Conservation (phyloP, 257 asterid genomes). For the Sherardia arvensis region DNA sequence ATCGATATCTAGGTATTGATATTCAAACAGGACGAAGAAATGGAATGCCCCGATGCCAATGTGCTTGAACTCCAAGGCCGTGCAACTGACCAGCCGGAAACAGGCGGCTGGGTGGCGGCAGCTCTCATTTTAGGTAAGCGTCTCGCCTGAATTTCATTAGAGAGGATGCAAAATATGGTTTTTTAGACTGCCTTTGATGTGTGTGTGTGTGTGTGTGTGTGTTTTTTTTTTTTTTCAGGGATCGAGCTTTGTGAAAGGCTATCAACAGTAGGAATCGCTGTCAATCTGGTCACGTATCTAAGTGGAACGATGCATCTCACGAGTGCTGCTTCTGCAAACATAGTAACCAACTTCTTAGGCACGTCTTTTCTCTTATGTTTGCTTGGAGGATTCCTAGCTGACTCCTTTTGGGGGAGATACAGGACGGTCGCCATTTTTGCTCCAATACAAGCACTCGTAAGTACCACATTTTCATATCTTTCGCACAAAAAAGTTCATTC, state of each 20-base stretch:
- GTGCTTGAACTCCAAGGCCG: background rate
- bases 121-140: constrained; percentile 1
- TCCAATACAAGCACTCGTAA: constrained; percentile 1
- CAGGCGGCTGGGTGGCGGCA: constrained; percentile 6
- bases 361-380: constrained; percentile 4
- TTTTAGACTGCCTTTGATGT: background rate
- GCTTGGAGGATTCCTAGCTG: constrained; percentile 6
- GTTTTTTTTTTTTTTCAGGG: constrained; percentile 1
- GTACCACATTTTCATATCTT: background rate
- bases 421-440: background rate
- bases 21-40: background rate
- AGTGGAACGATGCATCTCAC: constrained; percentile 1
- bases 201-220: background rate
- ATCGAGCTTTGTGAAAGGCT: constrained; percentile 5
- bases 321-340: constrained; percentile 4
- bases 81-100: background rate
- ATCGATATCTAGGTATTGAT: background rate
- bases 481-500: background rate
- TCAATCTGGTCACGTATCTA: constrained; percentile 4
- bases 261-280: constrained; percentile 3
- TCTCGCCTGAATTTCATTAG: background rate
- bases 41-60: background rate
- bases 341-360: constrained; percentile 4
- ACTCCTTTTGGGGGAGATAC: constrained; percentile 2
- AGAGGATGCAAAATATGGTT: background rate